Evolutionary conservation across 331 rosid species (phyloP).

Genomic region (Pyrus hybrid): DNA sequence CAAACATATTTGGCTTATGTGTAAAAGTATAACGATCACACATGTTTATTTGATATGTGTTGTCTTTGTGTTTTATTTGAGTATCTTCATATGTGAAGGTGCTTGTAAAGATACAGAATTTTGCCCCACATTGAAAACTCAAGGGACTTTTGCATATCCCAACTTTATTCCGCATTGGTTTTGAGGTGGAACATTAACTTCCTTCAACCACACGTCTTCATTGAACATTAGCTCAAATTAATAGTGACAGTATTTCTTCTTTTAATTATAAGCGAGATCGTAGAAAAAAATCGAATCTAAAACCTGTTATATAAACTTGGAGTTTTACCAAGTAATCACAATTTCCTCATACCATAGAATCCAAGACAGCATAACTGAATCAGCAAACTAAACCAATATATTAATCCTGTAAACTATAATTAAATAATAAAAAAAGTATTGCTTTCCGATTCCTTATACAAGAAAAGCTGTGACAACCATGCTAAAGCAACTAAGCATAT

Average conservation of each 20-base stretch:
- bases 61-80: too few species aligned
- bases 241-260: too few species aligned
- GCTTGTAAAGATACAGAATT: too few species aligned
- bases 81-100: background rate
- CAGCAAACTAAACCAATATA: background rate
- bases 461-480: conserved; percentile 51
- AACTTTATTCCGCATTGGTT: too few species aligned
- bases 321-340: background rate
- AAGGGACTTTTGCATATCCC: background rate
- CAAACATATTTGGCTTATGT: background rate
- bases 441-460: conserved; percentile 21
- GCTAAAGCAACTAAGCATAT: conserved; percentile 30
- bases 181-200: background rate
- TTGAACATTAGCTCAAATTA: background rate
- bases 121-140: too few species aligned
- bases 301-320: background rate
- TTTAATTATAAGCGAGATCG: background rate
- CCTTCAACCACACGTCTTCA: background rate
- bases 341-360: background rate
- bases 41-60: background rate
- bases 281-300: too few species aligned
- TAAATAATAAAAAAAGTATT: background rate
- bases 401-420: background rate
- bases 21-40: too few species aligned
- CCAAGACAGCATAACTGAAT: background rate